Evolutionary conservation across 1,139 yeast species (phyloP).

Genomic region (Zygosaccharomyces pseudobailii): DNA sequence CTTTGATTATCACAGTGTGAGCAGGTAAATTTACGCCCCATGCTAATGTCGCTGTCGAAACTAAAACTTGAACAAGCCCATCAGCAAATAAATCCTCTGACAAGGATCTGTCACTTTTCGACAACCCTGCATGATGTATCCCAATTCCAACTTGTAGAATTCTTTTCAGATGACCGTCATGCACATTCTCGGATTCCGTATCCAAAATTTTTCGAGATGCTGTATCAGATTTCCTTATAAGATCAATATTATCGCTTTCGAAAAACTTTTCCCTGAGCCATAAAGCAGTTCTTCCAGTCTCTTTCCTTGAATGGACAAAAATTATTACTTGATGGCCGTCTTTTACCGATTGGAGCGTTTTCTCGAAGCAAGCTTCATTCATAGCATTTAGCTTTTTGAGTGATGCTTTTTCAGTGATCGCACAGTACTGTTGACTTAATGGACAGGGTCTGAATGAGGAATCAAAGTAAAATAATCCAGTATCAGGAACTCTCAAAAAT

Average conservation of each 20-base stretch:
- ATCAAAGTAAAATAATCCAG: constrained; percentile 66
- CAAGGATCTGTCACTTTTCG: constrained; percentile 64
- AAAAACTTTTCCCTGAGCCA: constrained; percentile 60
- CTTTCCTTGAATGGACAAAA: constrained; percentile 92
- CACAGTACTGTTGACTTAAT: constrained; percentile 79
- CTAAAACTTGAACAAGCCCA: constrained; percentile 75
- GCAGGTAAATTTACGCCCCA: constrained; percentile 99
- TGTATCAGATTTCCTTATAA: constrained; percentile 46
- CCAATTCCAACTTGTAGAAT: constrained; percentile 75
- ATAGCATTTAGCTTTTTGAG: constrained; percentile 74
- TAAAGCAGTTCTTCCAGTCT: constrained; percentile 78
- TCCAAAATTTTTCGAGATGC: constrained; percentile 60
- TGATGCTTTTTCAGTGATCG: constrained; percentile 81
- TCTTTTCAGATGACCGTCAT: constrained; percentile 52
- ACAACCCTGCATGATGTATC: constrained; percentile 91
- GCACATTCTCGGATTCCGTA: constrained; percentile 56
- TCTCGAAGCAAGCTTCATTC: constrained; percentile 89
- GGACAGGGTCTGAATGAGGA: constrained; percentile 89
- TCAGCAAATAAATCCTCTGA: constrained; percentile 87
- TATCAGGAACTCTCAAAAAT: constrained; percentile 63
- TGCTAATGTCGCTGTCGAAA: constrained; percentile 92
- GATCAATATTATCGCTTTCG: constrained; percentile 49
- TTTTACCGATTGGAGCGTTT: constrained; percentile 61
- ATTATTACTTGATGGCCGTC: constrained; percentile 70
- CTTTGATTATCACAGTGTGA: constrained; percentile 90